Conservation (phyloP, 176 grass and related monocot genomes). For the Lolium multiflorum region DNA sequence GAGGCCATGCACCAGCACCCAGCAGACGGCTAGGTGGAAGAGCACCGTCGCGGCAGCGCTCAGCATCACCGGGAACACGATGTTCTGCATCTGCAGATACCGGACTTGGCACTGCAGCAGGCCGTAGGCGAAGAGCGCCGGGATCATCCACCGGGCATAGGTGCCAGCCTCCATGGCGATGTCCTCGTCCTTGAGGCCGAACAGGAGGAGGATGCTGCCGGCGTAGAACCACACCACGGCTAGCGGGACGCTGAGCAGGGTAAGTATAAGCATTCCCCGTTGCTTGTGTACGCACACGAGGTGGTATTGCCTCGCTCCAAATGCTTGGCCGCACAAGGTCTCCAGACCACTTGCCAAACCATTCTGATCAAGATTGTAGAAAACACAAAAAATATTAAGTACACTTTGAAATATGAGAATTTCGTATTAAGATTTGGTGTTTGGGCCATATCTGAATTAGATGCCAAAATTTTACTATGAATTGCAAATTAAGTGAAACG, state of each 20-base stretch:
- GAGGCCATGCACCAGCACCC: not conserved
- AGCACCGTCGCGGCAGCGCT: not conserved
- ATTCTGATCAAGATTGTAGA: not conserved
- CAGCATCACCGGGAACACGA: not conserved
- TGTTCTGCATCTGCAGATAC: no score
- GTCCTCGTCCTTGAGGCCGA: constrained; percentile 42
- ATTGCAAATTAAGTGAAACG: no score
- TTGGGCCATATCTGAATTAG: no score
- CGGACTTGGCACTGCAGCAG: no score
- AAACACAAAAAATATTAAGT: no score
- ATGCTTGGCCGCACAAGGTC: constrained; percentile 38
- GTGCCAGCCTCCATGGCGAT: constrained; percentile 55
- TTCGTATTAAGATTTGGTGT: no score
- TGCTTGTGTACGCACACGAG: constrained; percentile 55
- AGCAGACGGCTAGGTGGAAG: constrained; percentile 8
- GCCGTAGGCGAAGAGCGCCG: no score
- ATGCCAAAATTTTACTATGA: no score
- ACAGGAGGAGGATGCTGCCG: constrained; percentile 41
- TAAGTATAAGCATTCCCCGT: constrained; percentile 56
- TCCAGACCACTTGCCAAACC: constrained; percentile 33
- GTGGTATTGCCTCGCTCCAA: constrained; percentile 43
- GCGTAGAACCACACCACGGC: constrained; percentile 46
- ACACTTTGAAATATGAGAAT: no score
- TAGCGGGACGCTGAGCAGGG: constrained; percentile 42
- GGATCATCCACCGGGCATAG: constrained; percentile 24